Base-by-base conservation (phyloP, 2,329 filamentous ascomycete genomes). In the Stachybotrys elegans region DNA sequence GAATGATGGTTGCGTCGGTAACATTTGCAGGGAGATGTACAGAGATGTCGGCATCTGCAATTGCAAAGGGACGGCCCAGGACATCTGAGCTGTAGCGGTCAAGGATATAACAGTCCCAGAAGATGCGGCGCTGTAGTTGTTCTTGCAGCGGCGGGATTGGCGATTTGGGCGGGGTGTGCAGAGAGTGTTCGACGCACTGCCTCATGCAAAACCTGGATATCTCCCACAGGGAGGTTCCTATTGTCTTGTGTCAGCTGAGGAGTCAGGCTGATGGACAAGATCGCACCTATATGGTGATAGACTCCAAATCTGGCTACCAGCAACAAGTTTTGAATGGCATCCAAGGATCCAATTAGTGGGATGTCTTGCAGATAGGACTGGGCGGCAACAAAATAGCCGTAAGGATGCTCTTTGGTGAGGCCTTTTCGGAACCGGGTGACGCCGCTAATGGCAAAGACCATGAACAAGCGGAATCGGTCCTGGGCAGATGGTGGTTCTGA, bases 21-120 rank as follows among this genome's bases (percentile, higher is more conserved):
- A 22, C 50, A 17, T 52, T 49, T 1, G 48, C 34, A 0, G 52
- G 53, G 3, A 55, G 46, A 1, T 44, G 46, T 1, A 49, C 45
- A 9, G 38, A 20, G 0, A 55, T 52, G 2, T 55, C 52, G 4
- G 32, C 16, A 4, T 55, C 48, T 0, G 52, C 50, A 4, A 55
- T 55, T 3, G 40, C 22, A 3, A 55, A 55, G 2, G 53, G 53
- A 0, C 52, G 42, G 1, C 52, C 53, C 0, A 55, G 16, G 0
- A 48, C 51, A 0, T 48, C 51, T 2, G 53, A 55, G 1, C 53
- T 53, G 3, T 53, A 55, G 0, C 53, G 25, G 6, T 55, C 53
- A 7, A 53, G 47, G 0, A 55, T 42, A 12, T 55, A 55, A 17
- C 47, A 55, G 1, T 55, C 50, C 53, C 53, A 55, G 17, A 55